A percentile compares a stretch with the other conserved stretches of the same genome.
These are phyloP conservation scores for Wickerhamomyces sp. DNA, from an alignment of 1,139 yeast species.

Conservation along the genomic window DNA sequence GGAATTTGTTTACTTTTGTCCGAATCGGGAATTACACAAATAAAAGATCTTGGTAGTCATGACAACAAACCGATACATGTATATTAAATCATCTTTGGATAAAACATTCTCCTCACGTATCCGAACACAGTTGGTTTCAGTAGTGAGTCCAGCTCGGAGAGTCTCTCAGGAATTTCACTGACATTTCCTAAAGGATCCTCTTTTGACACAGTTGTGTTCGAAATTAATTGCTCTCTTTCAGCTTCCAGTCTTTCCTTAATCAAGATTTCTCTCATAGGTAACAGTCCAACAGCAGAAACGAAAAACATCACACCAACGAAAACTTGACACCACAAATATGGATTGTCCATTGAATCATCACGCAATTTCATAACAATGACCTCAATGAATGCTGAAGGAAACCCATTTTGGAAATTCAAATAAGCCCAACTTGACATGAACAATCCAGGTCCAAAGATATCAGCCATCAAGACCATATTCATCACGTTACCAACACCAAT, in stretches of 20 bases:
- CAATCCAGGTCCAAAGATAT: constrained; percentile 38
- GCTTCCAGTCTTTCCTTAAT: neutral
- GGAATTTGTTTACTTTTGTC: constrained; percentile 6
- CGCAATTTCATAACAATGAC: constrained; percentile 46
- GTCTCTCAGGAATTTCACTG: constrained; percentile 3
- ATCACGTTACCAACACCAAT: constrained; percentile 61
- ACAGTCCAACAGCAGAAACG: constrained; percentile 1
- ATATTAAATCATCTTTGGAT: constrained; percentile 16
- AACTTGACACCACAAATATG: constrained; percentile 53
- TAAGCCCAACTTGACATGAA: constrained; percentile 57
- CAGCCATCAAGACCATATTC: constrained; percentile 55
- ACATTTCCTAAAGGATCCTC: neutral
- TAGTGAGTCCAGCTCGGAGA: constrained; percentile 9
- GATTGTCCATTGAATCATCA: constrained; percentile 28
- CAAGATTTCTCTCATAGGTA: constrained; percentile 5
- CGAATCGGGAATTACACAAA: constrained; percentile 7
- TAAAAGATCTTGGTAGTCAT: too few relatives aligned
- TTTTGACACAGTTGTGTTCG: too few relatives aligned
- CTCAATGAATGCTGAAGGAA: constrained; percentile 37
- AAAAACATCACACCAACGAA: constrained; percentile 47
- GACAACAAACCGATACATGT: too few relatives aligned
- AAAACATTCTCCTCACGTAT: constrained; percentile 14
- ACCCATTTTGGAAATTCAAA: constrained; percentile 41
- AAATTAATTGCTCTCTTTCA: neutral
- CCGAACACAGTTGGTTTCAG: constrained; percentile 2